These are phyloP conservation scores for Colletotrichum noveboracense DNA, from an alignment of 2,329 filamentous ascomycete species.

Conservation along the genomic window DNA sequence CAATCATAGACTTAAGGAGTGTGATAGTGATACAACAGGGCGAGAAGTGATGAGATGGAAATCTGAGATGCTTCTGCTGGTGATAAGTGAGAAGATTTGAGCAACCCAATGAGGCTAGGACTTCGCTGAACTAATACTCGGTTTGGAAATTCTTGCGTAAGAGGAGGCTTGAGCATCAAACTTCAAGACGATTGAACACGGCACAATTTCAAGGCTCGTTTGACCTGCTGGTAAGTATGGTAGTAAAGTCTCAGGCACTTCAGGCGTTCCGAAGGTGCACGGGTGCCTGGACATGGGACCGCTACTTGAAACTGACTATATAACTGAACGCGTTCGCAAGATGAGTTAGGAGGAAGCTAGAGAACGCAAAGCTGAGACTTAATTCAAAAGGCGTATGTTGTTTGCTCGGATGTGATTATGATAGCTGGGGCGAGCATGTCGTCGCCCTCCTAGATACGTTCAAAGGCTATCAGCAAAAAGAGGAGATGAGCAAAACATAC, in stretches of 20 bases:
- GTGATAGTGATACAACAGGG: conserved; percentile 38
- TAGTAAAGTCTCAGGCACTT: not conserved
- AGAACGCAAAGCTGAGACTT: not conserved
- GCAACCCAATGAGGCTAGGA: not conserved
- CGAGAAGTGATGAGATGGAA: conserved; percentile 14
- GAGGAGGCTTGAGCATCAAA: not conserved
- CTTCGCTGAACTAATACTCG: not conserved
- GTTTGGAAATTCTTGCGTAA: not conserved
- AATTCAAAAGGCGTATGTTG: not conserved
- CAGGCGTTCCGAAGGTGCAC: not conserved
- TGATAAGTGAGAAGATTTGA: not conserved
- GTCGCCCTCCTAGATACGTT: not conserved
- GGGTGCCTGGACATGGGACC: not conserved
- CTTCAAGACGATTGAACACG: not conserved
- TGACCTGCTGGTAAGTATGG: not conserved
- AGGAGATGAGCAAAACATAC: not conserved
- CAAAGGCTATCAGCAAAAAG: not conserved
- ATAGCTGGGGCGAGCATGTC: not conserved
- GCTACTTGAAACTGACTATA: not conserved
- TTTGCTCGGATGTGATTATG: not conserved
- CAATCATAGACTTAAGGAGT: conserved; percentile 38
- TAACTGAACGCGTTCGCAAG: not conserved
- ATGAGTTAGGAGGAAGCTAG: not conserved
- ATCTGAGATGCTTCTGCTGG: not conserved
- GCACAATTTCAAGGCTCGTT: not conserved